These are phyloP conservation scores for Ascochyta koolunga DNA, from an alignment of 2,329 filamentous ascomycete genomes.

Conservation along the genomic window DNA sequence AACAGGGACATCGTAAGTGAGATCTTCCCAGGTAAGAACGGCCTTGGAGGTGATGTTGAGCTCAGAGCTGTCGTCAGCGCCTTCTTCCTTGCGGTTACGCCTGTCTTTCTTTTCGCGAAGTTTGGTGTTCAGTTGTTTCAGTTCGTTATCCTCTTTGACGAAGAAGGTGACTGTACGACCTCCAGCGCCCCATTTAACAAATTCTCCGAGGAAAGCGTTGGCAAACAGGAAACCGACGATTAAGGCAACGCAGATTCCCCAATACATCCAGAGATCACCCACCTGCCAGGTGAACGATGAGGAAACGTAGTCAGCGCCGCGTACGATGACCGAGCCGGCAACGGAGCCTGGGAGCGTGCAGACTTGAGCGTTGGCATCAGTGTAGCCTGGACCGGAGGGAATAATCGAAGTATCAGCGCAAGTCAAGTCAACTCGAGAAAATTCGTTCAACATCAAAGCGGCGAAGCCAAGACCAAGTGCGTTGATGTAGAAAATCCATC, in stretches of 20 bases:
- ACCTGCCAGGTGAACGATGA: conserved; percentile 71
- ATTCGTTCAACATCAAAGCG: conserved; percentile 86
- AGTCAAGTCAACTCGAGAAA: conserved; percentile 69
- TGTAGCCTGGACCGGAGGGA: conserved; percentile 73
- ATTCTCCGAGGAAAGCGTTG: conserved; percentile 77
- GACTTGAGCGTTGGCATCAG: conserved; percentile 74
- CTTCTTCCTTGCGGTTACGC: conserved; percentile 53
- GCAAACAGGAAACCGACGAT: conserved; percentile 76
- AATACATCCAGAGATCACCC: conserved; percentile 71
- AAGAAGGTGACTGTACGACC: conserved; percentile 83
- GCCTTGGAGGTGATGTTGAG: conserved; percentile 61
- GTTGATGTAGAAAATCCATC: conserved; percentile 83
- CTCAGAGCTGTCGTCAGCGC: conserved; percentile 51
- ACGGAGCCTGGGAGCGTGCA: conserved; percentile 78
- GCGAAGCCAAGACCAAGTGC: conserved; percentile 79
- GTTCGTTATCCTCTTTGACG: conserved; percentile 71
- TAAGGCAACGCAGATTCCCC: conserved; percentile 72
- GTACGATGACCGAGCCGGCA: conserved; percentile 67
- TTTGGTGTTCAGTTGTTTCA: conserved; percentile 68
- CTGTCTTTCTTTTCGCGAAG: conserved; percentile 65
- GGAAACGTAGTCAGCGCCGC: conserved; percentile 72
- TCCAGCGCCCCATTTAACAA: conserved; percentile 77
- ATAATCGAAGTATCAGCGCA: conserved; percentile 73
- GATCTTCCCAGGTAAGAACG: conserved; percentile 63
- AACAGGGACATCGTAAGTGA: conserved; percentile 73